A percentile compares a stretch with the other conserved stretches of the same genome.
These are phyloP conservation scores for Alternaria incomplexa DNA, from an alignment of 2,329 filamentous ascomycete genomes.

Conservation along the genomic window DNA sequence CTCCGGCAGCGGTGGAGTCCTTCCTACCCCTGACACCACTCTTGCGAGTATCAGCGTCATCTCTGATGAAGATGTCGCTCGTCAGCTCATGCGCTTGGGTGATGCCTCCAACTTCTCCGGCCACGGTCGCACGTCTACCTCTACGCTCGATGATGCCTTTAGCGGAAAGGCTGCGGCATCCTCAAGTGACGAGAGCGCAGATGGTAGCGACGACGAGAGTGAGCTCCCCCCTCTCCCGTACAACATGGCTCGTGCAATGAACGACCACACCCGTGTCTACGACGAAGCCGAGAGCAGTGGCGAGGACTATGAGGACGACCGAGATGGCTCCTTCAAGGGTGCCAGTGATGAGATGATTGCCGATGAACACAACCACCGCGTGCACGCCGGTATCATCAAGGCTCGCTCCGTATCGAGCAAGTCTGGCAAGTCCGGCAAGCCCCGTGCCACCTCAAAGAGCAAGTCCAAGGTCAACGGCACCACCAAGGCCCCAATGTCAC, in stretches of 20 bases:
- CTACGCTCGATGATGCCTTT: constrained; percentile 90
- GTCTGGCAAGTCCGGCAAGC: constrained; percentile 48
- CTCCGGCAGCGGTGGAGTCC: constrained; percentile 62
- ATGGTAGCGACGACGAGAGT: constrained; percentile 69
- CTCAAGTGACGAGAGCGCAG: constrained; percentile 66
- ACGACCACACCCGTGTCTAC: constrained; percentile 53
- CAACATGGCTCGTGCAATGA: constrained; percentile 24
- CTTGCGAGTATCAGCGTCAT: constrained; percentile 82
- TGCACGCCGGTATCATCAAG: constrained; percentile 50
- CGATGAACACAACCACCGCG: constrained; percentile 48
- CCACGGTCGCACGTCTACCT: constrained; percentile 89
- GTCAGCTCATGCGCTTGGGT: constrained; percentile 94
- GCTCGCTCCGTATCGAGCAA: constrained; percentile 49
- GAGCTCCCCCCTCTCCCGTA: constrained; percentile 47
- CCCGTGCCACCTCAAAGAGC: constrained; percentile 57
- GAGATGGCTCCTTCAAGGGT: constrained; percentile 60
- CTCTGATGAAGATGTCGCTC: constrained; percentile 96
- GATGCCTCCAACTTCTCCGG: constrained; percentile 88
- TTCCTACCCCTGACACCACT: constrained; percentile 96
- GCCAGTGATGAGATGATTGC: constrained; percentile 57
- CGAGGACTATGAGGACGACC: constrained; percentile 63
- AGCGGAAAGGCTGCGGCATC: constrained; percentile 75
- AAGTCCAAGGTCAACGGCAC: constrained; percentile 54
- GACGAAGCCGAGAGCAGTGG: constrained; percentile 62
- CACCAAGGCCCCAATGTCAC: constrained; percentile 57